Evolutionary conservation across 1,284 basidiomycete species (phyloP).

Genomic region (Polyporus tsugae): DNA sequence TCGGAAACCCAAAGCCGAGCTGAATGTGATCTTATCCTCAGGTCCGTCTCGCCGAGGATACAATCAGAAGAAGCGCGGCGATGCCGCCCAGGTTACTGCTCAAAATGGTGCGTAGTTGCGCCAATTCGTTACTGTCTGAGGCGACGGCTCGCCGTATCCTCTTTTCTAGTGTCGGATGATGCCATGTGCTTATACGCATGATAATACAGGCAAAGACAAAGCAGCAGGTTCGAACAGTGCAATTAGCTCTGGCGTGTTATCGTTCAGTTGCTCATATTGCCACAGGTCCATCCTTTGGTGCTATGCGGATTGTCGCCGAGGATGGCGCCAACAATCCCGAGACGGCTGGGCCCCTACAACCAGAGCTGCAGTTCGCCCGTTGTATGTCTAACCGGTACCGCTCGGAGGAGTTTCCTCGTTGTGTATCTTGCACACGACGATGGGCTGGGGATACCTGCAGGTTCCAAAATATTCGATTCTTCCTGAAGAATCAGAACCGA

Average conservation of each 20-base stretch:
- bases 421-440: slow-evolving; percentile 81
- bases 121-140: slow-evolving; percentile 19
- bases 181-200: slow-evolving; percentile 49
- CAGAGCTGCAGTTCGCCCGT: slow-evolving; percentile 75
- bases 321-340: slow-evolving; percentile 36
- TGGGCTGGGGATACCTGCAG: slow-evolving; percentile 87
- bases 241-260: slow-evolving; percentile 32
- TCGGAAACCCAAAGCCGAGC: slow-evolving; percentile 12
- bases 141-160: slow-evolving; percentile 30
- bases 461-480: slow-evolving; percentile 80
- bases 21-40: slow-evolving; percentile 31
- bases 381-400: slow-evolving; percentile 84
- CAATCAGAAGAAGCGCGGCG: slow-evolving; percentile 71
- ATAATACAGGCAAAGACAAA: slow-evolving; percentile 54
- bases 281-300: slow-evolving; percentile 28
- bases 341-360: slow-evolving; percentile 45
- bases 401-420: slow-evolving; percentile 73
- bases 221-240: slow-evolving; percentile 47
- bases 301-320: slow-evolving; percentile 37
- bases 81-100: slow-evolving; percentile 59
- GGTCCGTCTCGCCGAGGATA: slow-evolving; percentile 68
- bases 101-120: slow-evolving; percentile 51
- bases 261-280: slow-evolving; percentile 18
- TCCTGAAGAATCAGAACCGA: slow-evolving; percentile 66
- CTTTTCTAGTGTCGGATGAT: slow-evolving; percentile 53